phyloP scores from a whole-genome alignment of 352 stramenopile genomes.

The Globisporangium paroecandrum region DNA sequence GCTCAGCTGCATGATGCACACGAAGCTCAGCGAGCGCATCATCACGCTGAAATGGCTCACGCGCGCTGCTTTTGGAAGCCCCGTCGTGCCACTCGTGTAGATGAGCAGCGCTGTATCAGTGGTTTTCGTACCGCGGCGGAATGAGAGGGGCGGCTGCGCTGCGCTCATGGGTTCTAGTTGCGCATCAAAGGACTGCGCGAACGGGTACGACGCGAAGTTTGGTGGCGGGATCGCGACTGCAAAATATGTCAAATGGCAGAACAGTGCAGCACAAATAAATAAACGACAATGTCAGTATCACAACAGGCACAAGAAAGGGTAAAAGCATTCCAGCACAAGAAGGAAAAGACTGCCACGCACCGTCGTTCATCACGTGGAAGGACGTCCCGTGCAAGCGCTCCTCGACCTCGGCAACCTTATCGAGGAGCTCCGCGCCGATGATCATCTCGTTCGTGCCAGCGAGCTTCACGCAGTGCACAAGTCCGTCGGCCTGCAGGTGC shows the following conservation, averaged over 20 bases:
- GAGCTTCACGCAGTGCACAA: slow-evolving; percentile 78
- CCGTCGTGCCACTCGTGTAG: slow-evolving; percentile 85
- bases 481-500: slow-evolving; percentile 50
- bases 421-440: slow-evolving; percentile 61
- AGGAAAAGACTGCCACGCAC: slow-evolving; percentile 16
- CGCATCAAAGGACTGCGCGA: slow-evolving; percentile 44
- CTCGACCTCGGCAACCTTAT: slow-evolving; percentile 34
- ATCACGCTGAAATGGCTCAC: slow-evolving; percentile 78
- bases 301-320: background rate
- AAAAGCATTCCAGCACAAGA: slow-evolving; percentile 1
- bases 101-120: slow-evolving; percentile 74
- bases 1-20: slow-evolving; percentile 44
- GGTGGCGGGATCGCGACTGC: slow-evolving; percentile 21
- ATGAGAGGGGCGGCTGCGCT: slow-evolving; percentile 22
- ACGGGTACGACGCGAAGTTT: slow-evolving; percentile 18
- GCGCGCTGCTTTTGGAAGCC: slow-evolving; percentile 70
- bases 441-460: slow-evolving; percentile 61
- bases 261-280: background rate
- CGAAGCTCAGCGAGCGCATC: slow-evolving; percentile 52
- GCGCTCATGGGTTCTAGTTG: slow-evolving; percentile 28
- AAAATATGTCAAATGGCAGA: background rate
- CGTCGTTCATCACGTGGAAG: slow-evolving; percentile 56
- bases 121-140: slow-evolving; percentile 37
- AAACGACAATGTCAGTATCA: background rate
- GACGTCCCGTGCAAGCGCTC: slow-evolving; percentile 32